Evolutionary conservation across 345 rosid genomes (phyloP).

Genomic region (Populus nigra): DNA sequence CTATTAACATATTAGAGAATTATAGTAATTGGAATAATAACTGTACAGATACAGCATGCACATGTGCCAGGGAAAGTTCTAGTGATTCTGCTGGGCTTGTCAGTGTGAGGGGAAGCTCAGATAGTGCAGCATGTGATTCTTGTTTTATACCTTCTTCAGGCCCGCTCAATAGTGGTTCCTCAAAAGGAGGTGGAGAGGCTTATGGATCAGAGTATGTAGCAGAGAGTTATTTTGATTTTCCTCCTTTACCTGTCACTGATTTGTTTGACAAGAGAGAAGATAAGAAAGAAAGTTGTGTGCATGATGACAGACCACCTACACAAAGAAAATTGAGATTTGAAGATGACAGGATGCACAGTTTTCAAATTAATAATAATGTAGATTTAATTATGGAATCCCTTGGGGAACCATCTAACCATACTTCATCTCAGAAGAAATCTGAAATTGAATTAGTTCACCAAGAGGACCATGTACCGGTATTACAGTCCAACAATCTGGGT

Average conservation of each 20-base stretch:
- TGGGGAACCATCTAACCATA: conserved; percentile 39
- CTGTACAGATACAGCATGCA: conserved; percentile 48
- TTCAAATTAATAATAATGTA: conserved; percentile 66
- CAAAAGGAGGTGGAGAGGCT: conserved; percentile 34
- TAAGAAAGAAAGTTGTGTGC: conserved; percentile 40
- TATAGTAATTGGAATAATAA: conserved; percentile 46
- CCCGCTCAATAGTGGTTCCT: conserved; percentile 36
- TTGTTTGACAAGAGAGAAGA: conserved; percentile 66
- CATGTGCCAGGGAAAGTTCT: conserved; percentile 51
- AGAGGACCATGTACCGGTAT: conserved; percentile 39
- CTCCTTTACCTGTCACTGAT: conserved; percentile 65
- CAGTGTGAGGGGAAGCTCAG: conserved; percentile 53
- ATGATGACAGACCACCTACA: conserved; percentile 39
- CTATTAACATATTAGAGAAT: conserved; percentile 40
- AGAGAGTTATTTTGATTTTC: conserved; percentile 58
- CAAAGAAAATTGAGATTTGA: conserved; percentile 39
- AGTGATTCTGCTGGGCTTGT: conserved; percentile 57
- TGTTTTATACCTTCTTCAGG: conserved; percentile 44
- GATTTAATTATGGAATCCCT: conserved; percentile 67
- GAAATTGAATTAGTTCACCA: conserved; percentile 57
- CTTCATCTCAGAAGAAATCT: conserved; percentile 27
- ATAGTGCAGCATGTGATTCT: conserved; percentile 49
- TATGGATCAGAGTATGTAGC: conserved; percentile 38
- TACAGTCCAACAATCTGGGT: conserved; percentile 30
- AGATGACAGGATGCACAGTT: conserved; percentile 69